Evolutionary conservation across 345 rosid species (phyloP), one percentile per base, ranked within the genome.

Genomic region (Citrus glauca): DNA sequence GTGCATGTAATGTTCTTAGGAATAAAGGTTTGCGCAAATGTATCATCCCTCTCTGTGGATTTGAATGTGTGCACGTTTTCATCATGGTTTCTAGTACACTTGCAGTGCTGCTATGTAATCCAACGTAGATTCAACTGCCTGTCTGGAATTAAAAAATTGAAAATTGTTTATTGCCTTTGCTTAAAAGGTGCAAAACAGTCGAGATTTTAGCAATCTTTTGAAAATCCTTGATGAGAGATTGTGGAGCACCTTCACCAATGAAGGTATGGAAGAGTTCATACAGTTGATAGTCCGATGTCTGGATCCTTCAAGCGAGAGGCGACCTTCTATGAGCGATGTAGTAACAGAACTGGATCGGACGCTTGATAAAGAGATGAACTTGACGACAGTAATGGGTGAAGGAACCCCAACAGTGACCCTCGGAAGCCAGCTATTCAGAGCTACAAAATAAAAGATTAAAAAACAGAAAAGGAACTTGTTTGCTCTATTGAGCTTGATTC

Each of bases 331-430:
- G 95, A 89, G 85, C 76, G n/a, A 86, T 69, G 91, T 93, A 79
- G 90, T 90, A 76, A 85, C 74, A 85, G 98, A 95, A 74, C 88
- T 95, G 22, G 97, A 95, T 53, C 85, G 92, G 40, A 90, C 91
- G 74, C 84, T 87, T 3, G 95, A 93, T 72, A 92, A 90, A 62
- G 99, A 95, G 82, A 91, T 83, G 88, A 92, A 83, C 82, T 87
- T 91, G 87, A 95, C 97, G 1, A 91, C 92, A 50, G 85, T 90
- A 10, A 90, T 93, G 94, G 95, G 95, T 63, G 96, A 90, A 88
- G 95, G 95, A 79, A 89, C 92, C 70, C 88, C 97, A 14, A 88
- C 82, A 2, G 97, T 95, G 82, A 90, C 87, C 28, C 98, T 89
- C 64, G 98, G 98, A 82, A 94, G 98, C 84, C 98, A 93, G 77